phyloP scores from a whole-genome alignment of 768 basidiomycete species.

The Tulasnella sp. region DNA sequence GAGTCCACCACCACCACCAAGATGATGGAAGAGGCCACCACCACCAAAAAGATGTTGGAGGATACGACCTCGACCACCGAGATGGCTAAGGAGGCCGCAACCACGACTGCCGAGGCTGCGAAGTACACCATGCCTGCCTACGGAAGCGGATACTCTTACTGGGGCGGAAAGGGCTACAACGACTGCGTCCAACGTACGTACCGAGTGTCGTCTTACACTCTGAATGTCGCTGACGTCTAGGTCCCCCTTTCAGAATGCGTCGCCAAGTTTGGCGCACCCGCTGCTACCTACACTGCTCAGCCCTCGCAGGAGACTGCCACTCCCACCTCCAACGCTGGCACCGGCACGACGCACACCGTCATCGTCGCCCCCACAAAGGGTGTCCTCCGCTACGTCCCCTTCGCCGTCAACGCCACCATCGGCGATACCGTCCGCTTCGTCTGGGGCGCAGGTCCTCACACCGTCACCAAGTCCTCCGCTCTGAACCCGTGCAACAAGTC shows the following conservation, averaged over 20 bases:
- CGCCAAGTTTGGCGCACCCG: constrained; percentile 35
- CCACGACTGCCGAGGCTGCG: neutral
- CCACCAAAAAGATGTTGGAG: neutral
- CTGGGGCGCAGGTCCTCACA: constrained; percentile 72
- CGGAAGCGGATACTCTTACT: constrained; percentile 13
- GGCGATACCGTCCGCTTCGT: constrained; percentile 67
- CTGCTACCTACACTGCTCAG: constrained; percentile 22
- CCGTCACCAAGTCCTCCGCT: constrained; percentile 66
- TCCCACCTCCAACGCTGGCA: constrained; percentile 26
- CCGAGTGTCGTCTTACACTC: neutral
- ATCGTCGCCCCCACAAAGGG: constrained; percentile 65
- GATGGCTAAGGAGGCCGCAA: neutral
- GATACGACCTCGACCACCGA: constrained; percentile 7
- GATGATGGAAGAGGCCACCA: neutral
- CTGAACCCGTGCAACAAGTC: constrained; percentile 67
- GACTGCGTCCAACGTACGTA: constrained; percentile 59
- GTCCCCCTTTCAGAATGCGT: constrained; percentile 39
- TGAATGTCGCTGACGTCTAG: constrained; percentile 4
- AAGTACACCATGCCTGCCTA: constrained; percentile 9
- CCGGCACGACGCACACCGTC: constrained; percentile 57
- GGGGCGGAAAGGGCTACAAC: constrained; percentile 37
- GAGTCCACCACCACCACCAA: neutral
- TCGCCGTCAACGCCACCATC: constrained; percentile 60
- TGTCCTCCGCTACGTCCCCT: constrained; percentile 63
- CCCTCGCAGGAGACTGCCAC: constrained; percentile 16